Evolutionary conservation across 2,329 filamentous ascomycete genomes (phyloP).

Genomic region (Neurospora sp.): DNA sequence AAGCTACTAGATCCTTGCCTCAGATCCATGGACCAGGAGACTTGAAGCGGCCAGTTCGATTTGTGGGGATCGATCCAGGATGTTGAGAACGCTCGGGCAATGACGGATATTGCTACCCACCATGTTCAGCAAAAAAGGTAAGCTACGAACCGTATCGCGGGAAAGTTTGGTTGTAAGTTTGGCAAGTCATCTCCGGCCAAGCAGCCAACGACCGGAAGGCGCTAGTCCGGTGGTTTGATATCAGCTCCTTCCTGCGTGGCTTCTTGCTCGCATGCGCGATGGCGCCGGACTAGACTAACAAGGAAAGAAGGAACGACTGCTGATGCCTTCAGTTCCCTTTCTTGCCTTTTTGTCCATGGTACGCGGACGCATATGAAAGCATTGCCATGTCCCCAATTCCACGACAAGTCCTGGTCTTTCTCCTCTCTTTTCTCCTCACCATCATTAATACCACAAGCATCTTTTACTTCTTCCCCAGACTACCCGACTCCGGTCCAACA

Average conservation of each 20-base stretch:
- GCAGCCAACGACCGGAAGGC: neutral
- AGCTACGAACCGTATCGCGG: neutral
- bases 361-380: neutral
- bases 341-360: neutral
- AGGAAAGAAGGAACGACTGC: neutral
- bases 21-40: neutral
- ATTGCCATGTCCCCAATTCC: neutral
- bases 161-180: neutral
- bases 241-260: neutral
- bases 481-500: neutral
- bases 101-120: neutral
- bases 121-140: neutral
- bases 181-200: neutral
- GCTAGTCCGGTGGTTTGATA: neutral
- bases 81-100: neutral
- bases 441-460: neutral
- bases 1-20: neutral
- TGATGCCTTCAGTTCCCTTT: neutral
- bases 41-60: neutral
- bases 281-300: neutral
- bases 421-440: neutral
- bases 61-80: neutral
- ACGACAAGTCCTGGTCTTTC: neutral
- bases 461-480: neutral
- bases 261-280: neutral